Conservation (phyloP, 2,329 filamentous ascomycete species). For the Hypomyces perniciosus region DNA sequence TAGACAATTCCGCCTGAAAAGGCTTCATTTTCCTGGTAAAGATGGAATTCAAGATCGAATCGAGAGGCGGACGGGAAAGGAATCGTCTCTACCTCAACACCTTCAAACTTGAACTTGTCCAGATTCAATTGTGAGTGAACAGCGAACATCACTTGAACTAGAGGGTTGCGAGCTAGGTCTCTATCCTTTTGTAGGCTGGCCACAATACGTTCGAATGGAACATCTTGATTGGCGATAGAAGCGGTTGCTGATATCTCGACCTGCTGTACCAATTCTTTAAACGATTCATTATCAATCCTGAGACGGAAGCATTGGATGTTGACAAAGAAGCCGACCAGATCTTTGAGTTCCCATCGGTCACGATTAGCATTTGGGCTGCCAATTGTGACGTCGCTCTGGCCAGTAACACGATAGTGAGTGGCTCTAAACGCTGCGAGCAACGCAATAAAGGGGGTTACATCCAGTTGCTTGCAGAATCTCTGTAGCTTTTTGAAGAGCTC, state of each 20-base stretch:
- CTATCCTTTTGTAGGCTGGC: constrained; percentile 7
- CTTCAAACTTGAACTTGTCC: constrained; percentile 12
- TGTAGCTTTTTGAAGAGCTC: constrained; percentile 5
- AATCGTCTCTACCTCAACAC: constrained; percentile 7
- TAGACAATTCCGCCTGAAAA: constrained; percentile 12
- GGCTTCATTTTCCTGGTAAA: constrained; percentile 12
- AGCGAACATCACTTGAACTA: constrained; percentile 17
- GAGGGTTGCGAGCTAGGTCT: constrained; percentile 14
- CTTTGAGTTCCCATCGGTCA: constrained; percentile 13
- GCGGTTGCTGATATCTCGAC: constrained; percentile 9
- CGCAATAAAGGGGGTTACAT: constrained; percentile 9
- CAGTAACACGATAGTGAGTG: constrained; percentile 20
- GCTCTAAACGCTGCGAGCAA: constrained; percentile 20
- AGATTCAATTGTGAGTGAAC: constrained; percentile 14
- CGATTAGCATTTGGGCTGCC: constrained; percentile 17
- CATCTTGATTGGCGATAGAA: constrained; percentile 19
- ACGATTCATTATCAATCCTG: constrained; percentile 13
- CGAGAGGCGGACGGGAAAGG: background rate
- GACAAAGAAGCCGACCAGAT: constrained; percentile 19
- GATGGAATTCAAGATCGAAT: constrained; percentile 21
- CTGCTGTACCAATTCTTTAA: constrained; percentile 16
- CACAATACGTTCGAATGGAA: constrained; percentile 20
- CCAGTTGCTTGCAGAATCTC: constrained; percentile 9
- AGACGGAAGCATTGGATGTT: constrained; percentile 20
- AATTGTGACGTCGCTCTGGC: constrained; percentile 16